phyloP scores from a whole-genome alignment of 768 basidiomycete species.

The Xerocomellus intermedius region DNA sequence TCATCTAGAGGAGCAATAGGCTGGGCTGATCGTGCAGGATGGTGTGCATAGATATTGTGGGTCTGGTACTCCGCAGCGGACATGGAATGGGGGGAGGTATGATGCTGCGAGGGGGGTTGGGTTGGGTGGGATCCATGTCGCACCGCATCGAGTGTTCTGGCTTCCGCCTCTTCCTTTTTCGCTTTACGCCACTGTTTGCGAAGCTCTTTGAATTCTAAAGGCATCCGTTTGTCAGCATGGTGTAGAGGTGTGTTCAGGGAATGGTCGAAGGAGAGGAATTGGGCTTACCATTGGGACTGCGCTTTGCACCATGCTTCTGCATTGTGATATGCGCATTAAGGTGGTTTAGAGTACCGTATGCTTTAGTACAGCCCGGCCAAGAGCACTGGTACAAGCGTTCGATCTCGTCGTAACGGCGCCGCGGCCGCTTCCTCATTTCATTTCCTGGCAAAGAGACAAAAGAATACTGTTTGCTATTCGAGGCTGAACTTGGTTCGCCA shows the following conservation, averaged over 20 bases:
- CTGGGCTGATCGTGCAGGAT: constrained; percentile 20
- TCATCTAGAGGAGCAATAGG: constrained; percentile 15
- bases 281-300: constrained; percentile 80
- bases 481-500: constrained; percentile 30
- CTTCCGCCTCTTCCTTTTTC: constrained; percentile 70
- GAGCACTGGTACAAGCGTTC: constrained; percentile 90
- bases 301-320: constrained; percentile 92
- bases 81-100: constrained; percentile 27
- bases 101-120: constrained; percentile 18
- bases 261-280: background rate
- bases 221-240: constrained; percentile 8
- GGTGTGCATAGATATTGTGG: constrained; percentile 25
- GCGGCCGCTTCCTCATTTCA: constrained; percentile 78
- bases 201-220: constrained; percentile 93
- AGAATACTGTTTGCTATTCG: constrained; percentile 70
- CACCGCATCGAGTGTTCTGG: constrained; percentile 15
- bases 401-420: constrained; percentile 90
- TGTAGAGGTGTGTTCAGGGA: background rate
- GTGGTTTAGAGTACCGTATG: constrained; percentile 95
- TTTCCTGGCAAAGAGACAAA: constrained; percentile 83
- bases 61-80: constrained; percentile 24
- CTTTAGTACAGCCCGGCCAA: constrained; percentile 73
- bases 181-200: constrained; percentile 94
- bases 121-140: constrained; percentile 20
- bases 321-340: constrained; percentile 98